Base-by-base conservation (phyloP, 139 green algal species). In the Auxenochlorella pyrenoidosa region DNA sequence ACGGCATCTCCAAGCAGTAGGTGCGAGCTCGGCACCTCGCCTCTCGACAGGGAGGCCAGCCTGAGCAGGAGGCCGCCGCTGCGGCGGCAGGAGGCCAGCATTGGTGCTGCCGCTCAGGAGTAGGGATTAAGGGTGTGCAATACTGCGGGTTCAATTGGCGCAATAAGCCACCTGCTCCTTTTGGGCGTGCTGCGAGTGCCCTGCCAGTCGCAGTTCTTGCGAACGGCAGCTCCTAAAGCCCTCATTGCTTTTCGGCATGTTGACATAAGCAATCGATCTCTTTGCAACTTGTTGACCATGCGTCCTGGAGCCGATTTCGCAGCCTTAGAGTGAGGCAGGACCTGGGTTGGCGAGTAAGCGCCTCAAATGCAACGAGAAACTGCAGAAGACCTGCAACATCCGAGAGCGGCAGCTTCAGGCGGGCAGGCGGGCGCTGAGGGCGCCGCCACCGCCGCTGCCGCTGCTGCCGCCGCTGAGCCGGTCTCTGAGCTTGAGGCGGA, bases 41-140 rank as follows among this genome's bases (percentile, higher is more conserved):
- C 40, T 13, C 40, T 34, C 22, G 34, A 15, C 78, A 83, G 79
- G 36, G 34, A 47, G 40, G 40, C 41, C 28, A 30, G 28, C 36
- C 54, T 63, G 54, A 84, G 38, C 59, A 85, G 40, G 15, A 41
- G n/a, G 40, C 22, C 30, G 59, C 63, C 30, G 22, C 63, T 32
- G 10, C 80, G 66, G 0, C 40, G 40, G 32, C 80, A 85, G 63
- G 38, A n/a, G 28, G 63, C 80, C 36, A 85, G 80, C 80, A 85
- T 85, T 15, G 3, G 12, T 41, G 70, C 34, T 12, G 70, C 2
- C 22, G 70, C 24, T 28, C 70, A 47, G 30, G n/a, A n/a, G n/a
- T n/a, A n/a, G n/a, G n/a, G n/a, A n/a, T n/a, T n/a, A n/a, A n/a
- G n/a, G n/a, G n/a, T n/a, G n/a, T n/a, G n/a, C n/a, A 68, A 26